Percentiles rank a stretch among this genome's conserved stretches.
These are phyloP conservation scores for Amaranthus tricolor DNA, from an alignment of 179 eudicot genomes.

Conservation along the genomic window DNA sequence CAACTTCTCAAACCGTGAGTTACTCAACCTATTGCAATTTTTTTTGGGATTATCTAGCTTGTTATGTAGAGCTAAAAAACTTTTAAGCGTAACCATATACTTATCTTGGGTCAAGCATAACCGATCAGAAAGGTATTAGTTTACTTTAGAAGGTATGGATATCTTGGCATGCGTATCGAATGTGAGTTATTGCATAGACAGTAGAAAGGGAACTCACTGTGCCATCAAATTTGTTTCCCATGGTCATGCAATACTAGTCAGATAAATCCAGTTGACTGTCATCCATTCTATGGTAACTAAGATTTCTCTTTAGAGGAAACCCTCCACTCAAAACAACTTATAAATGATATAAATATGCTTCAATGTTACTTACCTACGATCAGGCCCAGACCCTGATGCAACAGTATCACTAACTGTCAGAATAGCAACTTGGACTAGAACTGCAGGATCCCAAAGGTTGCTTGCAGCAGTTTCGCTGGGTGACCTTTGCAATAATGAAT, in stretches of 20 bases:
- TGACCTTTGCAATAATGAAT: conserved; percentile 28
- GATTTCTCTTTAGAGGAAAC: neutral
- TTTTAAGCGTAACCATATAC: neutral
- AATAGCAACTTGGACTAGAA: conserved; percentile 62
- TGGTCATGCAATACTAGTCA: neutral
- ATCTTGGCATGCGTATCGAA: neutral
- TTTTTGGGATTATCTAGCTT: neutral
- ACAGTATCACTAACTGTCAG: conserved; percentile 96
- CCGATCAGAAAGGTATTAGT: neutral
- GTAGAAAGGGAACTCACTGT: neutral
- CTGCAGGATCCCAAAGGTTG: conserved; percentile 31
- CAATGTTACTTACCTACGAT: conserved; percentile 59
- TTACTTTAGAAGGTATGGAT: neutral
- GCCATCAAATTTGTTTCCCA: neutral
- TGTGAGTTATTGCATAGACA: neutral
- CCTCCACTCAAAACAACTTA: neutral
- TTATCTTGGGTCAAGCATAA: neutral
- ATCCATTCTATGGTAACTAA: neutral
- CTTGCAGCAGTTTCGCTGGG: conserved; percentile 18
- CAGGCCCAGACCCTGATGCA: conserved; percentile 86
- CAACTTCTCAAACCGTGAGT: neutral
- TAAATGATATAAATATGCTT: neutral
- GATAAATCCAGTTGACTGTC: neutral
- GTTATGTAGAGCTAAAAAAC: neutral
- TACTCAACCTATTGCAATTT: neutral